Evolutionary conservation across 2,329 filamentous ascomycete species (phyloP).

Genomic region (Pseudohalonectria lignicola): DNA sequence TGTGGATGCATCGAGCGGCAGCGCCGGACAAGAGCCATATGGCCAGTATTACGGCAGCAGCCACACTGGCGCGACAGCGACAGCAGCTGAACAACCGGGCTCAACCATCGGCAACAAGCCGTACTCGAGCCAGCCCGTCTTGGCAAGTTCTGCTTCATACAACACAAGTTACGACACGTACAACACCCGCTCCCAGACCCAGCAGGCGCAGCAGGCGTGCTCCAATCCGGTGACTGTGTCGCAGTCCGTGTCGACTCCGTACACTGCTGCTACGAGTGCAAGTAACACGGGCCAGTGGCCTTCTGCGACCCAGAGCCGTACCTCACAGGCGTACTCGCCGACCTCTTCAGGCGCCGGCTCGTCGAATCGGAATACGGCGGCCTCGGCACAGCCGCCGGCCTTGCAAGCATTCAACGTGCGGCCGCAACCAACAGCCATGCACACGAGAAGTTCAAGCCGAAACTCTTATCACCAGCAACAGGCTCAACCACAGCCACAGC

Average conservation of each 20-base stretch:
- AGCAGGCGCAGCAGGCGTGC: not conserved
- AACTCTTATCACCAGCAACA: slow-evolving; percentile 12
- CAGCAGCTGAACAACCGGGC: slow-evolving; percentile 1
- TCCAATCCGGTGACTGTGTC: slow-evolving; percentile 13
- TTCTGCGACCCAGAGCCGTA: slow-evolving; percentile 13
- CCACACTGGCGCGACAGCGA: slow-evolving; percentile 6
- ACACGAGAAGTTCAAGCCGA: slow-evolving; percentile 10
- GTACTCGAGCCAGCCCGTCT: slow-evolving; percentile 7
- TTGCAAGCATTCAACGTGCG: slow-evolving; percentile 11
- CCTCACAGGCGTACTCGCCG: slow-evolving; percentile 13
- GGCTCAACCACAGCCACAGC: slow-evolving; percentile 12
- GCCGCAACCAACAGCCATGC: slow-evolving; percentile 14
- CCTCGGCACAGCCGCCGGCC: slow-evolving; percentile 9
- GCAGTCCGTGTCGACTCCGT: slow-evolving; percentile 16
- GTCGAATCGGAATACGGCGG: slow-evolving; percentile 11
- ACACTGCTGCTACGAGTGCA: slow-evolving; percentile 11
- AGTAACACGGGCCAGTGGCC: slow-evolving; percentile 13
- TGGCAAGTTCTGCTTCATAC: slow-evolving; percentile 9
- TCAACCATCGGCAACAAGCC: slow-evolving; percentile 6
- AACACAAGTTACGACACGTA: slow-evolving; percentile 15
- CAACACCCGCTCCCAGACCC: slow-evolving; percentile 8
- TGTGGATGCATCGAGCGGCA: not conserved
- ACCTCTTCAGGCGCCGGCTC: slow-evolving; percentile 10
- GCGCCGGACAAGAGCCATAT: slow-evolving; percentile 18
- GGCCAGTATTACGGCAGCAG: slow-evolving; percentile 6